phyloP scores from a whole-genome alignment of 169 alveolate genomes.

The Ichthyophthirius multifiliis region DNA sequence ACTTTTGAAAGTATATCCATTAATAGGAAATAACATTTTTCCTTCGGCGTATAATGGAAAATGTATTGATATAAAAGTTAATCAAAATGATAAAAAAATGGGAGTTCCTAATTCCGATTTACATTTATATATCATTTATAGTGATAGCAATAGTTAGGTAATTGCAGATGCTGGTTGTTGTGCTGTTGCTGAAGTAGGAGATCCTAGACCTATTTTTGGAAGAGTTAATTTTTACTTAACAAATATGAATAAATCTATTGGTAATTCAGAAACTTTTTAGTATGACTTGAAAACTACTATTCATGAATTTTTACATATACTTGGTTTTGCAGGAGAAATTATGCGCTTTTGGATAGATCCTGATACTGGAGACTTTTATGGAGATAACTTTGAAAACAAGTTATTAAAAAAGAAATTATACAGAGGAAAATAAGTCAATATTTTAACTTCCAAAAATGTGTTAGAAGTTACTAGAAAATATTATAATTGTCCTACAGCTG shows the following conservation, averaged over 20 bases:
- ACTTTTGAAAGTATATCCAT: not conserved
- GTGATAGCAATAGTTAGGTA: no score
- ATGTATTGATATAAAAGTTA: not conserved
- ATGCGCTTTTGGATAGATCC: not conserved
- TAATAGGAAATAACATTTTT: not conserved
- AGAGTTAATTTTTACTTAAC: no score
- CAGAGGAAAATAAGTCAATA: not conserved
- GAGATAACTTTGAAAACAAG: not conserved
- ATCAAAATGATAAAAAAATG: not conserved
- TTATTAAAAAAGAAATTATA: no score
- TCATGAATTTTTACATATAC: not conserved
- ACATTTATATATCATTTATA: not conserved
- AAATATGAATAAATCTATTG: no score
- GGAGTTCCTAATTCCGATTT: constrained; percentile 7
- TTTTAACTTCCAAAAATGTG: constrained; percentile 29
- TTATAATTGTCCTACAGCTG: constrained; percentile 32
- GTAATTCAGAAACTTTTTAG: no score
- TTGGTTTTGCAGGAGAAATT: not conserved
- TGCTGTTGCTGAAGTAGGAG: no score
- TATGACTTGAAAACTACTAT: no score
- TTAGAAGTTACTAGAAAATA: constrained; percentile 26
- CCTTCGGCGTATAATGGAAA: not conserved
- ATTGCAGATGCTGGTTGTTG: not conserved
- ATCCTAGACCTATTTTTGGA: not conserved
- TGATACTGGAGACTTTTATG: not conserved